Percentiles rank a stretch among this genome's conserved stretches.
These are phyloP conservation scores for Pyrenochaeta sp. DNA, from an alignment of 2,329 filamentous ascomycete species.

Conservation along the genomic window DNA sequence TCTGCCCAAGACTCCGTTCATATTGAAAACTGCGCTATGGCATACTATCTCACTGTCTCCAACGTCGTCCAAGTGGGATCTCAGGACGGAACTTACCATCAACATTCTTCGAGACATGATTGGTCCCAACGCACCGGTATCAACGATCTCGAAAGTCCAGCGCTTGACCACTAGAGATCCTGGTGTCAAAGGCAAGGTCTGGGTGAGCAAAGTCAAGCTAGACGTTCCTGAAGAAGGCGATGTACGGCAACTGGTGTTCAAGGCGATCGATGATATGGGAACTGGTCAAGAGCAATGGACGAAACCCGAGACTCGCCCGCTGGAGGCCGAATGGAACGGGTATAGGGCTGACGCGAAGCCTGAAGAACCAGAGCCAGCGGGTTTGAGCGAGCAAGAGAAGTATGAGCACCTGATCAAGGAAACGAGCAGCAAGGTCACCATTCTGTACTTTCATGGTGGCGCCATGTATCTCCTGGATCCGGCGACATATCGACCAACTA, in stretches of 20 bases:
- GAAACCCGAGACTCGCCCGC: conserved; percentile 61
- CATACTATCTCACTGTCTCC: conserved; percentile 74
- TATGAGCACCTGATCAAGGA: conserved; percentile 74
- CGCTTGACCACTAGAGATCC: conserved; percentile 66
- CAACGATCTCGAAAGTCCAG: conserved; percentile 59
- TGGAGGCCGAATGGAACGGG: conserved; percentile 80
- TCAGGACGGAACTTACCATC: conserved; percentile 76
- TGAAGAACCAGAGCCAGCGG: conserved; percentile 59
- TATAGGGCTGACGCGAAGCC: conserved; percentile 65
- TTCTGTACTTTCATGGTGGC: conserved; percentile 80
- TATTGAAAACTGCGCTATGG: conserved; percentile 67
- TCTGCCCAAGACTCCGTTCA: conserved; percentile 60
- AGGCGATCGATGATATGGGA: conserved; percentile 64
- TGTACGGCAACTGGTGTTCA: conserved; percentile 62
- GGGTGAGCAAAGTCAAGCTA: conserved; percentile 76
- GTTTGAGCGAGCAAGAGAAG: conserved; percentile 67
- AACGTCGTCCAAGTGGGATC: conserved; percentile 77
- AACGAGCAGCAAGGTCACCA: conserved; percentile 66
- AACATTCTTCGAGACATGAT: conserved; percentile 67
- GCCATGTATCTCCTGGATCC: conserved; percentile 78
- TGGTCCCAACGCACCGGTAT: conserved; percentile 30
- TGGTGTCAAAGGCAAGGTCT: conserved; percentile 78
- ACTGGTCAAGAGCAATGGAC: conserved; percentile 40
- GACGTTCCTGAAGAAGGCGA: conserved; percentile 64
- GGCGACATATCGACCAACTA: conserved; percentile 66